Evolutionary conservation across 371 early-diverging fungal genomes (phyloP), one percentile per base, ranked within the genome.

Genomic region (Umbelopsis sp.): DNA sequence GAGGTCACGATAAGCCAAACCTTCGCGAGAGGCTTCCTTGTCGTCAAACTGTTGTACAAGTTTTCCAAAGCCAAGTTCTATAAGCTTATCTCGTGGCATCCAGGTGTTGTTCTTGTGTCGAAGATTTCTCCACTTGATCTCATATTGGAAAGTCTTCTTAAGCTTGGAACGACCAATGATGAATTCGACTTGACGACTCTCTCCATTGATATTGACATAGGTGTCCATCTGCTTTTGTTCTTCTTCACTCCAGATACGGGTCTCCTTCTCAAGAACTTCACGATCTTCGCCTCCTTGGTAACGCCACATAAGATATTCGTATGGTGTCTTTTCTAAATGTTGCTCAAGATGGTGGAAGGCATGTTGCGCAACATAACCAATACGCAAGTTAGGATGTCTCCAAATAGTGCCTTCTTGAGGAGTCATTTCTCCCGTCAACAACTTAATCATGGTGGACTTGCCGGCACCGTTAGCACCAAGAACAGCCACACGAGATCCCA

Each of bases 361-460:
- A 73, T 95, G 93, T 84, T 96, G 96, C 20, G 95, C 92, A 72
- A 95, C 93, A 74, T 94, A 95, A 69, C 91, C 93, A 69, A 92
- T 86, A 73, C 94, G 92, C 35, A 92, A 82, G 70, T 89, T 89
- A 57, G 91, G 91, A 70, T 87, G 86, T 68, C 84, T 82, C 91
- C 89, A 90, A 37, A 93, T 91, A 48, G 80, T 76, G 65, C 91
- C 91, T 16, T 79, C 78, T 71, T 88, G 88, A 44, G 92, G 89
- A 20, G 78, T 73, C 16, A 83, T 71, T 73, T 92, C 91, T 67
- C 92, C 92, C 7, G 93, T 89, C 70, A 96, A 78, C 29, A 94
- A 74, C 80, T 94, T 93, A 75, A 94, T 87, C 80, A 94, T 80
- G 6, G 94, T 96, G 45, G 92, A 91, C 72, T 96, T 96, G 68